Evolutionary conservation across 805 yeast genomes (phyloP).

Genomic region (Scheffersomyces lignosus): DNA sequence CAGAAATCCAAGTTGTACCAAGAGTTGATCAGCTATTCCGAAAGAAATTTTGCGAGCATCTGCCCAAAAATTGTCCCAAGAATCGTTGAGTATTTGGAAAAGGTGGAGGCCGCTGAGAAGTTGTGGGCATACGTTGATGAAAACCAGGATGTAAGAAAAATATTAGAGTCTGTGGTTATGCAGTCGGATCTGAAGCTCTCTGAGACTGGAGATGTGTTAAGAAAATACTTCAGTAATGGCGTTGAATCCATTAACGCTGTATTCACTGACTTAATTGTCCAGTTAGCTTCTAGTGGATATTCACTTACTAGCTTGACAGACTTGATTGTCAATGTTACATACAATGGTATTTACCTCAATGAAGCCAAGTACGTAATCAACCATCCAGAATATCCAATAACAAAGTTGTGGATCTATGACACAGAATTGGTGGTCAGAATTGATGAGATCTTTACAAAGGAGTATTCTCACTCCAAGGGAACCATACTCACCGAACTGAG

Average conservation of each 20-base stretch:
- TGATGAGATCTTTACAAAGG: conserved; percentile 41
- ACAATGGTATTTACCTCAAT: conserved; percentile 33
- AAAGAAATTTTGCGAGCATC: conserved; percentile 44
- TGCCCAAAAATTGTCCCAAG: conserved; percentile 38
- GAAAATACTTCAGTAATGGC: conserved; percentile 27
- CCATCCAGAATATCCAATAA: conserved; percentile 21
- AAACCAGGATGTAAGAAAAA: conserved; percentile 7
- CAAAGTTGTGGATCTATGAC: conserved; percentile 51
- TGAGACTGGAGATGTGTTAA: conserved; percentile 17
- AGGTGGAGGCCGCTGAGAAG: conserved; percentile 44
- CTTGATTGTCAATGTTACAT: conserved; percentile 26
- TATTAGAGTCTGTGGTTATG: conserved; percentile 9
- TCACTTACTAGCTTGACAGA: conserved; percentile 16
- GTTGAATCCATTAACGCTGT: conserved; percentile 24
- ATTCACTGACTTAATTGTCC: conserved; percentile 27
- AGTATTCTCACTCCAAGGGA: conserved; percentile 6
- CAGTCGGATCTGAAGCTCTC: conserved; percentile 4
- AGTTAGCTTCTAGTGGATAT: conserved; percentile 14
- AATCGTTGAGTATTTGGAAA: conserved; percentile 32
- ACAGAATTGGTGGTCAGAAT: conserved; percentile 37
- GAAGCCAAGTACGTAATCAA: conserved; percentile 40
- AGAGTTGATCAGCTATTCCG: conserved; percentile 46
- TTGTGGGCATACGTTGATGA: conserved; percentile 33
- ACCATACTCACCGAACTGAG: conserved; percentile 15
- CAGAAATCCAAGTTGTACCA: conserved; percentile 47